Conservation (phyloP, 148 eudicot species). For the Rhododendron simsii region DNA sequence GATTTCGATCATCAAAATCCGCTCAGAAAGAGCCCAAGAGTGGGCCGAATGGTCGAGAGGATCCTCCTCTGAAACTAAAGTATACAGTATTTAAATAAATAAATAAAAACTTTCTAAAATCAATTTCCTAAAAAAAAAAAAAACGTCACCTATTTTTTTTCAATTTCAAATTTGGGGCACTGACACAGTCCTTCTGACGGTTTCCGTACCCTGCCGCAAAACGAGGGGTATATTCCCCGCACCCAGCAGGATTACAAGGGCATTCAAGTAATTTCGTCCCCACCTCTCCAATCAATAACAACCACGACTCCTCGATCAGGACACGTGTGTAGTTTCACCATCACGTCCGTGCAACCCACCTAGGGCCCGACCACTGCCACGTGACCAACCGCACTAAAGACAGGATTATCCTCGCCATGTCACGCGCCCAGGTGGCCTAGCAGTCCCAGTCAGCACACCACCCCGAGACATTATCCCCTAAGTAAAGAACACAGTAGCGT, state of each 20-base stretch:
- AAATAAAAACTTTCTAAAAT: no score
- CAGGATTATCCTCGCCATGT: conserved; percentile 23
- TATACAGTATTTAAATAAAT: no score
- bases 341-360: not conserved
- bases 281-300: not conserved
- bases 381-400: not conserved
- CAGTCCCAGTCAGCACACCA: conserved; percentile 5
- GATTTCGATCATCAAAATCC: no score
- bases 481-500: not conserved
- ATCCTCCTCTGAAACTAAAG: no score
- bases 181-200: not conserved
- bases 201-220: conserved; percentile 2
- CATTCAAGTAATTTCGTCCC: not conserved
- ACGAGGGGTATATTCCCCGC: not conserved
- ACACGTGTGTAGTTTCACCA: conserved; percentile 2
- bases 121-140: no score
- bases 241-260: not conserved
- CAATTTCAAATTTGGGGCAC: conserved; percentile 10
- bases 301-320: conserved; percentile 7
- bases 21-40: no score
- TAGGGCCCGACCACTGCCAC: not conserved
- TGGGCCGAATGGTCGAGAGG: no score
- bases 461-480: not conserved
- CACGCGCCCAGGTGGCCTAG: conserved; percentile 13
- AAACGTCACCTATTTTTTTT: no score